A percentile compares a stretch with the other conserved stretches of the same genome.
phyloP scores from a whole-genome alignment of 352 stramenopile genomes.

The Pythium scleroteichum region DNA sequence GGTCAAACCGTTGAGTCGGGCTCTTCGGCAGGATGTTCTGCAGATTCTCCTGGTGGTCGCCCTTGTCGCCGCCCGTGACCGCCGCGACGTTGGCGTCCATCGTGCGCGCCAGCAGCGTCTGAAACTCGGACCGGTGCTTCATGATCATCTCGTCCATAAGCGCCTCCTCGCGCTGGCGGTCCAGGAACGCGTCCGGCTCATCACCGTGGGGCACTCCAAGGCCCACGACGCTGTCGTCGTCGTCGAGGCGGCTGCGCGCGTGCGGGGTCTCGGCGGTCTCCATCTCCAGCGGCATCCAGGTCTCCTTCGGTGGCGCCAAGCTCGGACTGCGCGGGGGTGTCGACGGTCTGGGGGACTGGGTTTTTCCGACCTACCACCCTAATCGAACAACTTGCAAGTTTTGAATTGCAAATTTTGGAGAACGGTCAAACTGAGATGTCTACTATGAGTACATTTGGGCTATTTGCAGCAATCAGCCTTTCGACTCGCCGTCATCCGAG shows the following conservation, averaged over 20 bases:
- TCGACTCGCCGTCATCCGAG: slow-evolving; percentile 27
- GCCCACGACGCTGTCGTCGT: slow-evolving; percentile 25
- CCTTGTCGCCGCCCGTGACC: slow-evolving; percentile 2
- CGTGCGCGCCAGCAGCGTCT: slow-evolving; percentile 30
- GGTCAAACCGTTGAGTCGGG: slow-evolving; percentile 20
- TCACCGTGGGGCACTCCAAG: slow-evolving; percentile 23
- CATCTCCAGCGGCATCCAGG: slow-evolving; percentile 18
- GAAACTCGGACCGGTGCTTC: slow-evolving; percentile 32
- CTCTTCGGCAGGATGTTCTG: slow-evolving; percentile 28
- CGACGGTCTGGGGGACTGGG: slow-evolving; percentile 15
- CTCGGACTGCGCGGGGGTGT: background rate
- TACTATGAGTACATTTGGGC: background rate
- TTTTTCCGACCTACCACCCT: slow-evolving; percentile 10
- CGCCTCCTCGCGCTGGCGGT: slow-evolving; percentile 26
- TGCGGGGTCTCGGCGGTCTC: slow-evolving; percentile 16
- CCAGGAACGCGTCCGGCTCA: slow-evolving; percentile 5
- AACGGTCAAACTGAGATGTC: background rate
- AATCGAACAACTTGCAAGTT: slow-evolving; percentile 10
- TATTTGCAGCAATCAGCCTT: slow-evolving; percentile 2
- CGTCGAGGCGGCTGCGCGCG: background rate
- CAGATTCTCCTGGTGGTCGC: slow-evolving; percentile 10
- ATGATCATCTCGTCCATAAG: slow-evolving; percentile 36
- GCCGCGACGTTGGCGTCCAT: slow-evolving; percentile 19
- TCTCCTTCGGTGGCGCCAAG: slow-evolving; percentile 25
- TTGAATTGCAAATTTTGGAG: background rate